Base-by-base conservation (phyloP, 2,329 filamentous ascomycete genomes). In the Davidsoniella australis region DNA sequence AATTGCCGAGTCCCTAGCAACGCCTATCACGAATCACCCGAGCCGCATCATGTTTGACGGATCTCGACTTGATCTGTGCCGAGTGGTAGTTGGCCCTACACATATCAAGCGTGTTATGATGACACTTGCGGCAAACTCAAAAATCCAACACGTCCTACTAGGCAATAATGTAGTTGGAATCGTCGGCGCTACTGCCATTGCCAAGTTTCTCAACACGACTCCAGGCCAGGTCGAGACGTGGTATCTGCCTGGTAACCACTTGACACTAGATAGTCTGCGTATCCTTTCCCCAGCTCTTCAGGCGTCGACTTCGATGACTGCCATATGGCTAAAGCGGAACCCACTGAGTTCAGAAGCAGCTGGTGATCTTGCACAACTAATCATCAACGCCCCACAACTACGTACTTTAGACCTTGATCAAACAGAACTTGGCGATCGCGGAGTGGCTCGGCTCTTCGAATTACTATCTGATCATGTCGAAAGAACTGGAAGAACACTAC, bases 221-320 rank as follows among this genome's bases (percentile, higher is more conserved):
- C 70, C 71, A 3, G 57, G 66, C 33, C 63, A 66, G 4, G 72
- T 74, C 57, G 64, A 72, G 48, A 74, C 71, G 29, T 75, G 70
- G 71, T 74, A 74, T 55, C 62, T 75, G 29, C 70, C 70, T 4
- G 71, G 71, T 4, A 73, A 73, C 55, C 72, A 68, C 57, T 71
- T 75, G 53, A 66, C 72, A 45, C 59, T 60, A 2, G 48, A 58
- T 2, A 60, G 63, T 50, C 65, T 74, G 57, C 58, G 57, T 23
- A 54, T 61, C 1, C 61, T 74, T 1, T 68, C 69, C 1, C 60
- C 68, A 49, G 65, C 66, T 45, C 66, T 71, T 64, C 54, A 67
- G 12, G 59, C n/a, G 3, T 9, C 29, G 3, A 14, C 41, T 18
- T 6, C 18, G 41, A 29, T 49, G 29, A 38, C 29, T 6, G 1